phyloP scores from a whole-genome alignment of 371 early-diverging fungal genomes.

The Mucor mucedo region DNA sequence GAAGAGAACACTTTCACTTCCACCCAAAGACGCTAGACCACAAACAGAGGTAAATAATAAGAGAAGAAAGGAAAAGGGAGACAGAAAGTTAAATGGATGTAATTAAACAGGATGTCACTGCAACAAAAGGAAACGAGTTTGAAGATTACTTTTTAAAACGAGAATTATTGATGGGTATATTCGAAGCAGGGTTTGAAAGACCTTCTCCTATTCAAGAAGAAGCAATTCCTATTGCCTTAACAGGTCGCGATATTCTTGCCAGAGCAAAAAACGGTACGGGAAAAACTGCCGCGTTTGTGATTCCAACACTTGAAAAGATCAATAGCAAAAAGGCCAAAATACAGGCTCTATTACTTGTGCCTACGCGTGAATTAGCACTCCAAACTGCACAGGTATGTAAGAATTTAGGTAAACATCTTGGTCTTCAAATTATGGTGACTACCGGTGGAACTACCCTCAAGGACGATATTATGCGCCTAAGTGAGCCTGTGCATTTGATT shows the following conservation, averaged over 20 bases:
- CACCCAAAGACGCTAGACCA: constrained; percentile 84
- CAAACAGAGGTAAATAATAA: constrained; percentile 75
- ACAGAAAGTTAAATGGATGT: background rate
- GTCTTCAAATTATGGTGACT: constrained; percentile 94
- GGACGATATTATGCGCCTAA: constrained; percentile 97
- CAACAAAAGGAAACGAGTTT: constrained; percentile 97
- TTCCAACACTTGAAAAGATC: constrained; percentile 95
- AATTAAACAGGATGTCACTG: constrained; percentile 78
- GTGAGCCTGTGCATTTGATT: constrained; percentile 91
- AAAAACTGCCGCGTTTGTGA: constrained; percentile 97
- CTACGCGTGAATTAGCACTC: constrained; percentile 97
- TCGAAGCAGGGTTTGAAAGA: constrained; percentile 97
- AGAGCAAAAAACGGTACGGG: constrained; percentile 99
- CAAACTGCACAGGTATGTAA: constrained; percentile 97
- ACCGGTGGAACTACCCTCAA: constrained; percentile 98
- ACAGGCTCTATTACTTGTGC: constrained; percentile 91
- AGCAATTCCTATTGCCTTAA: constrained; percentile 96
- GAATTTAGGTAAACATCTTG: constrained; percentile 91
- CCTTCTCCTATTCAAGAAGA: constrained; percentile 99
- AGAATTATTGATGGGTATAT: constrained; percentile 97
- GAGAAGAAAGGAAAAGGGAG: background rate
- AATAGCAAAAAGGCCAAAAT: constrained; percentile 78
- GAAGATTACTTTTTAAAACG: constrained; percentile 97
- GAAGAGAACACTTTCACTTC: constrained; percentile 77
- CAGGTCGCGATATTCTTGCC: constrained; percentile 95